phyloP scores from a whole-genome alignment of 768 basidiomycete genomes.

The Termitomyces sp. region DNA sequence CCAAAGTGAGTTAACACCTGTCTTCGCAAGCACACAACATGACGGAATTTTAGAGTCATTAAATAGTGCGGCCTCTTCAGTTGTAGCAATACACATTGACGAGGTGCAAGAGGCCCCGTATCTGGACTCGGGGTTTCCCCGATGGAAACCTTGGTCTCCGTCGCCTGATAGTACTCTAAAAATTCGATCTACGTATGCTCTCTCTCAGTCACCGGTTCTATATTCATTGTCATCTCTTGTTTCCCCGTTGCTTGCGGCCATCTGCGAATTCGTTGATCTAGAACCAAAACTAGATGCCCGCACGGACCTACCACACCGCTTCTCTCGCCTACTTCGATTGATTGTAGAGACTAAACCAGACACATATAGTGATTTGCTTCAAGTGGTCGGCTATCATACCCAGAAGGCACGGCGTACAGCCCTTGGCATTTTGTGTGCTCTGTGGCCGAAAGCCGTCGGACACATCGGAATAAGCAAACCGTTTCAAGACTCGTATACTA shows the following conservation, averaged over 20 bases:
- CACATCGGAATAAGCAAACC: slow-evolving; percentile 58
- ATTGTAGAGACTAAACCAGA: slow-evolving; percentile 59
- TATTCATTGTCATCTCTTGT: slow-evolving; percentile 61
- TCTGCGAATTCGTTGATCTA: slow-evolving; percentile 53
- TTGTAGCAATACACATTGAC: slow-evolving; percentile 60
- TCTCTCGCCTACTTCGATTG: slow-evolving; percentile 48
- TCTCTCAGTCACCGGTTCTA: slow-evolving; percentile 45
- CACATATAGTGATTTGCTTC: slow-evolving; percentile 63
- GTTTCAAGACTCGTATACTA: slow-evolving; percentile 32
- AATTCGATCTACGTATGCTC: slow-evolving; percentile 48
- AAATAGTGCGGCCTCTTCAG: slow-evolving; percentile 23
- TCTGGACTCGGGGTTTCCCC: slow-evolving; percentile 3
- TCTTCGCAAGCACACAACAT: not conserved
- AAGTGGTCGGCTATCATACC: slow-evolving; percentile 64
- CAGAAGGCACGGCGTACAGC: slow-evolving; percentile 49
- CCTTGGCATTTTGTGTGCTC: slow-evolving; percentile 45
- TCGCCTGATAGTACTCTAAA: slow-evolving; percentile 14
- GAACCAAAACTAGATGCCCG: slow-evolving; percentile 19
- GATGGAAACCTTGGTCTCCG: slow-evolving; percentile 24
- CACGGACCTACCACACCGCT: slow-evolving; percentile 36
- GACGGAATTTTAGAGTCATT: slow-evolving; percentile 1
- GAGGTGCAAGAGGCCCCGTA: slow-evolving; percentile 30
- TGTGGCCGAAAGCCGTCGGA: slow-evolving; percentile 68
- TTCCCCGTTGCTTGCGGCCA: slow-evolving; percentile 54
- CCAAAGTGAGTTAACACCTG: slow-evolving; percentile 2